phyloP scores from a whole-genome alignment of 768 basidiomycete genomes.

The Rhodotorula toruloides region DNA sequence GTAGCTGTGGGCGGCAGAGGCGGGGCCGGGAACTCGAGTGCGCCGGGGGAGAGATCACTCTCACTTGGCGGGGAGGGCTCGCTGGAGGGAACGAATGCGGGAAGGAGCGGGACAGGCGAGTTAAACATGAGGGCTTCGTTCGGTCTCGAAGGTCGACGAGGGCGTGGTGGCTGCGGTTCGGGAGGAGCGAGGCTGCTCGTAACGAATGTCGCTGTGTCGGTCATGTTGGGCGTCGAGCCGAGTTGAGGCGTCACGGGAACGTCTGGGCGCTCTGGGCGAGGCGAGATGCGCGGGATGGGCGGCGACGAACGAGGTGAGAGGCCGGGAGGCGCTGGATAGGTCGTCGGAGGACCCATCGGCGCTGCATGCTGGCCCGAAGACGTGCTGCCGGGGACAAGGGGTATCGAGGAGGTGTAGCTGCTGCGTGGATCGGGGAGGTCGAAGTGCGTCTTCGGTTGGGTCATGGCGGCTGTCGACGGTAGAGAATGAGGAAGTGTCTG shows the following conservation, averaged over 20 bases:
- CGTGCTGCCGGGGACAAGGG: too few relatives aligned
- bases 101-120: not conserved
- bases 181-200: not conserved
- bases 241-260: not conserved
- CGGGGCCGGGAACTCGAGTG: too few relatives aligned
- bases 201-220: not conserved
- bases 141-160: not conserved
- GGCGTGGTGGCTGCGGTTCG: not conserved
- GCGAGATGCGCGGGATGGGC: not conserved
- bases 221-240: not conserved
- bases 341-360: too few relatives aligned
- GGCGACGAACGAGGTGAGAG: not conserved
- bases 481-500: too few relatives aligned
- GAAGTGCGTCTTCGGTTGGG: too few relatives aligned
- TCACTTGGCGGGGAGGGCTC: too few relatives aligned
- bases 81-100: not conserved
- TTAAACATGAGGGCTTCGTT: not conserved
- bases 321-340: not conserved
- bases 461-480: too few relatives aligned
- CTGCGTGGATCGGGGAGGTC: too few relatives aligned
- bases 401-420: too few relatives aligned
- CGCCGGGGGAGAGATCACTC: too few relatives aligned
- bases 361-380: too few relatives aligned
- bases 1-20: not conserved
- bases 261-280: constrained; percentile 11